Percentiles rank a stretch among this genome's conserved stretches.
These are phyloP conservation scores for Cyclanthera cordifolia DNA, from an alignment of 306 rosid genomes.

Conservation along the genomic window DNA sequence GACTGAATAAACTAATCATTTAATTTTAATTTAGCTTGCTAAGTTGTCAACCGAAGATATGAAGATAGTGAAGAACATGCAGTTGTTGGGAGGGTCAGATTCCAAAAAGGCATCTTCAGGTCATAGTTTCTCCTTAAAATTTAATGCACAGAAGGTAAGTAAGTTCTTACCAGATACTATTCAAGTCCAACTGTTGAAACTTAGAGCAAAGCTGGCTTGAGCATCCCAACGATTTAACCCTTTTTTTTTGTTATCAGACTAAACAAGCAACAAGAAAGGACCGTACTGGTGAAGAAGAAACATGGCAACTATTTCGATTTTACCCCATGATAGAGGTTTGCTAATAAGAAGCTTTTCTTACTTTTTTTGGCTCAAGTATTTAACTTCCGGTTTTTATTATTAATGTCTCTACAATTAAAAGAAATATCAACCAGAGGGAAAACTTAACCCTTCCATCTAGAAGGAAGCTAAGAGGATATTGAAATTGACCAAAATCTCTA, in stretches of 20 bases:
- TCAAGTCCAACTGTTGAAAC: not conserved
- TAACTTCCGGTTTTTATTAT: not conserved
- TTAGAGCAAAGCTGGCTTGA: not conserved
- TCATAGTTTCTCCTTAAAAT: slow-evolving; percentile 66
- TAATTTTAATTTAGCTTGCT: slow-evolving; percentile 49
- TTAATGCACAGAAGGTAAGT: slow-evolving; percentile 60
- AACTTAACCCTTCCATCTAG: not conserved
- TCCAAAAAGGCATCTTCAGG: slow-evolving; percentile 29
- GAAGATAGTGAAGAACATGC: slow-evolving; percentile 74
- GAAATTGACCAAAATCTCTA: not conserved
- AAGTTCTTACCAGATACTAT: slow-evolving; percentile 10
- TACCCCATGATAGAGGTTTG: slow-evolving; percentile 81
- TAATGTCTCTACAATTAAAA: not conserved
- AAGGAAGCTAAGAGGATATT: not conserved
- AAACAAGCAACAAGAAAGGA: slow-evolving; percentile 72
- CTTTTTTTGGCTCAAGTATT: not conserved
- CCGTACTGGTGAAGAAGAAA: slow-evolving; percentile 63
- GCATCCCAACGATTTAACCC: slow-evolving; percentile 1
- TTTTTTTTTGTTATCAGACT: slow-evolving; percentile 30
- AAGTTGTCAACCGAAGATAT: slow-evolving; percentile 66
- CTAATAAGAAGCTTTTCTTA: slow-evolving; percentile 6
- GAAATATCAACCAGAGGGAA: not conserved
- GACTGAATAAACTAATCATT: not conserved
- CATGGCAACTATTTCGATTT: slow-evolving; percentile 83
- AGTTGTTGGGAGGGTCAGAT: slow-evolving; percentile 45